phyloP scores from a whole-genome alignment of 177 flowering plant species.

The Telopea speciosissima region DNA sequence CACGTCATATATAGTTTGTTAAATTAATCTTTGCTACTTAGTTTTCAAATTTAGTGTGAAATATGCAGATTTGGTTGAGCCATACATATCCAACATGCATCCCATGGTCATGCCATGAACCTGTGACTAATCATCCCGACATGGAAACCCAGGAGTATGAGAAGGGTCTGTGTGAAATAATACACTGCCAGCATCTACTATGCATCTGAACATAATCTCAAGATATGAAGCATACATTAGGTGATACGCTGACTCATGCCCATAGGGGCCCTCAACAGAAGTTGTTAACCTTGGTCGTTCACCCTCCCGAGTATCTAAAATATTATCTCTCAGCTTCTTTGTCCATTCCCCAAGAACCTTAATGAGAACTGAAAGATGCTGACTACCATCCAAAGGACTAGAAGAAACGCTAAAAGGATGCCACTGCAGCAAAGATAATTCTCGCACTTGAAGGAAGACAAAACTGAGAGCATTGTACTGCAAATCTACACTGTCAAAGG shows the following conservation, averaged over 20 bases:
- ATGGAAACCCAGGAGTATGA: not conserved
- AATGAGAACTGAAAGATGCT: slow-evolving; percentile 69
- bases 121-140: not conserved
- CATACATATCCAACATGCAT: not conserved
- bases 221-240: slow-evolving; percentile 45
- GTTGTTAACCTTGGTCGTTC: slow-evolving; percentile 40
- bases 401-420: slow-evolving; percentile 97
- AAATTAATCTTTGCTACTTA: not conserved
- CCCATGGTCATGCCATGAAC: not conserved
- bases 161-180: not conserved
- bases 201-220: not conserved
- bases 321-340: slow-evolving; percentile 40
- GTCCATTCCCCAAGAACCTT: slow-evolving; percentile 95
- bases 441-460: slow-evolving; percentile 72
- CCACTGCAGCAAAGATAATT: slow-evolving; percentile 87
- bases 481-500: slow-evolving; percentile 37
- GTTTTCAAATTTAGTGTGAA: not conserved
- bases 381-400: slow-evolving; percentile 75
- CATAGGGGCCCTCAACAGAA: slow-evolving; percentile 94
- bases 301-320: slow-evolving; percentile 22
- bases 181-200: not conserved
- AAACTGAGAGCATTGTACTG: slow-evolving; percentile 87
- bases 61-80: not conserved
- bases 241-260: slow-evolving; percentile 83
- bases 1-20: too few species aligned